Conservation (phyloP, 768 basidiomycete species). For the Cystofilobasidium macerans region DNA sequence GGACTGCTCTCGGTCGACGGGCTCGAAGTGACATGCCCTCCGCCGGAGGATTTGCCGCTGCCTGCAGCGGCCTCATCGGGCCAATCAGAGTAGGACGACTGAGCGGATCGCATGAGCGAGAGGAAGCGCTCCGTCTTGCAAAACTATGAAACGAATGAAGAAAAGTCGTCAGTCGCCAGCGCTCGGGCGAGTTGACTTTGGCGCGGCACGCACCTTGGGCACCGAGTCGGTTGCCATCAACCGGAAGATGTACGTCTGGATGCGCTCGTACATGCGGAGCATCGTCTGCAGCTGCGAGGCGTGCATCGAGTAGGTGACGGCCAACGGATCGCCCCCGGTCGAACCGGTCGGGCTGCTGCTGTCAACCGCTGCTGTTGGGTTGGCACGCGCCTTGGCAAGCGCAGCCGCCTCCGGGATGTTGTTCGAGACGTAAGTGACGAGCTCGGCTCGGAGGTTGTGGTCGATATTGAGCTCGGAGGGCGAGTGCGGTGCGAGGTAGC, state of each 20-base stretch:
- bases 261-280: constrained; percentile 86
- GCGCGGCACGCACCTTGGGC: constrained; percentile 51
- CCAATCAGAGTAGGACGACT: constrained; percentile 25
- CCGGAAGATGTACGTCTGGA: constrained; percentile 92
- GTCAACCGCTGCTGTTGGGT: constrained; percentile 22
- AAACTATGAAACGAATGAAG: constrained; percentile 28
- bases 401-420: constrained; percentile 52
- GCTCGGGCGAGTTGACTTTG: background rate
- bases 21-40: constrained; percentile 1
- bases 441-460: constrained; percentile 85
- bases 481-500: constrained; percentile 88
- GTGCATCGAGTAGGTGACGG: constrained; percentile 48
- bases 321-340: constrained; percentile 57
- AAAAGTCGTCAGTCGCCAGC: background rate
- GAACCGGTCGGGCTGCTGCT: background rate
- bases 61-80: background rate
- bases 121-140: constrained; percentile 38
- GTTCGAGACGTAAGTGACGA: constrained; percentile 84
- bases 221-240: constrained; percentile 98
- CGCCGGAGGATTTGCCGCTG: constrained; percentile 15
- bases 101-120: constrained; percentile 32
- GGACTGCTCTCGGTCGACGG: background rate
- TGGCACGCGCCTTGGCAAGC: constrained; percentile 25
- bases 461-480: constrained; percentile 97
- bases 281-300: constrained; percentile 91